Evolutionary conservation across 257 asterid genomes (phyloP).

Genomic region (Plantago elongata): DNA sequence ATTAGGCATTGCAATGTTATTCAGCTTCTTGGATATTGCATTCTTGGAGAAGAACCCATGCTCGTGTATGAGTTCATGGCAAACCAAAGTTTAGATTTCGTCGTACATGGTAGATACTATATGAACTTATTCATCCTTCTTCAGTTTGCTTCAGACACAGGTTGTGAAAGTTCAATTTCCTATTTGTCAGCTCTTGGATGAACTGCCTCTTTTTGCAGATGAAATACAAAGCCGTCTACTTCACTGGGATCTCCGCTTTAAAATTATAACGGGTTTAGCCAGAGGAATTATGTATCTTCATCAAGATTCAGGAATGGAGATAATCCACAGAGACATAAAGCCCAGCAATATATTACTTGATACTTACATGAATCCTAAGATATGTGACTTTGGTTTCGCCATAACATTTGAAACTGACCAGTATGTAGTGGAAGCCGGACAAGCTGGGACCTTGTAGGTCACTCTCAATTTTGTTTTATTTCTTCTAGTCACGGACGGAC

Average conservation of each 20-base stretch:
- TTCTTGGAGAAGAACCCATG: slow-evolving; percentile 10
- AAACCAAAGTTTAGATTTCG: slow-evolving; percentile 9
- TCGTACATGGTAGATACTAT: background rate
- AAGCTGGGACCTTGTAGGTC: slow-evolving; percentile 8
- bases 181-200: background rate
- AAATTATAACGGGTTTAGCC: slow-evolving; percentile 23
- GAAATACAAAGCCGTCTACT: background rate
- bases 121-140: background rate
- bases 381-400: slow-evolving; percentile 19
- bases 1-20: slow-evolving; percentile 24
- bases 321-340: slow-evolving; percentile 18
- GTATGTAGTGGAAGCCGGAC: background rate
- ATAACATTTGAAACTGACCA: slow-evolving; percentile 8
- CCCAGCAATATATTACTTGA: slow-evolving; percentile 25
- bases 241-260: slow-evolving; percentile 23
- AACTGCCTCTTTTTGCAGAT: background rate
- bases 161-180: background rate
- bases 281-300: slow-evolving; percentile 27
- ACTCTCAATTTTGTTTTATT: background rate
- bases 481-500: too few relatives aligned
- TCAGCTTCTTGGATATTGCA: slow-evolving; percentile 28
- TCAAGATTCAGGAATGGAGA: slow-evolving; percentile 12
- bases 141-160: background rate
- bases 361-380: slow-evolving; percentile 23
- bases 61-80: slow-evolving; percentile 24